Evolutionary conservation across 2,329 filamentous ascomycete genomes (phyloP).

Genomic region (Xylaria sp.): DNA sequence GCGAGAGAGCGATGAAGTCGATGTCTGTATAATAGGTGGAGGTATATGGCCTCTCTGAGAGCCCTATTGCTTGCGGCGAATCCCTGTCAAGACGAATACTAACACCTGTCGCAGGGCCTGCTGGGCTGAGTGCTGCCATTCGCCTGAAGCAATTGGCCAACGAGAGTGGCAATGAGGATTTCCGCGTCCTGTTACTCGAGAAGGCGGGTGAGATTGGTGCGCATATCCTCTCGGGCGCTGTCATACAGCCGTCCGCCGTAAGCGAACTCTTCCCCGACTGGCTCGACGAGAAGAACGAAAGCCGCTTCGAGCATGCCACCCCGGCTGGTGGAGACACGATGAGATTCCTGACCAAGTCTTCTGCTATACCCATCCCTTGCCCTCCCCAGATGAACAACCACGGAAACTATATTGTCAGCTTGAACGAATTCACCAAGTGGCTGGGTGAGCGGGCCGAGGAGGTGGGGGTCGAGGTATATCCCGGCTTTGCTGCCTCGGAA

Average conservation of each 20-base stretch:
- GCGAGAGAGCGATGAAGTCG: slow-evolving; percentile 90
- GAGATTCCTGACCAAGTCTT: slow-evolving; percentile 89
- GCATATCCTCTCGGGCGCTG: slow-evolving; percentile 95
- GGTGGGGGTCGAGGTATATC: slow-evolving; percentile 93
- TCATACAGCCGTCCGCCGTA: slow-evolving; percentile 88
- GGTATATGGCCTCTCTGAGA: slow-evolving; percentile 59
- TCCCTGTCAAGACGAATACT: slow-evolving; percentile 23
- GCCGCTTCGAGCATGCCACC: slow-evolving; percentile 87
- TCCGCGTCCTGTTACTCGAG: slow-evolving; percentile 90
- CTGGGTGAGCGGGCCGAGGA: slow-evolving; percentile 96
- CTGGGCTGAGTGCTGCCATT: slow-evolving; percentile 92
- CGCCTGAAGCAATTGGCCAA: slow-evolving; percentile 95
- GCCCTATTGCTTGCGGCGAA: neutral
- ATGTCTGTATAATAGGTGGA: slow-evolving; percentile 96
- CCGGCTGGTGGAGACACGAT: slow-evolving; percentile 86
- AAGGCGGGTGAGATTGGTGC: slow-evolving; percentile 96
- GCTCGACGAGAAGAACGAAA: slow-evolving; percentile 88
- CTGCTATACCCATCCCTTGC: slow-evolving; percentile 81
- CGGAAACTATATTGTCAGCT: slow-evolving; percentile 95
- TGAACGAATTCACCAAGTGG: slow-evolving; percentile 97
- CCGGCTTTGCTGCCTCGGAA: slow-evolving; percentile 94
- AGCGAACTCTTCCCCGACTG: slow-evolving; percentile 94
- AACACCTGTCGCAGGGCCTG: slow-evolving; percentile 70
- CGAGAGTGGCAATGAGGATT: slow-evolving; percentile 94
- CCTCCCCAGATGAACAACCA: slow-evolving; percentile 99